Conservation (phyloP, 1,284 basidiomycete genomes). For the Afroboletus lepidellus region DNA sequence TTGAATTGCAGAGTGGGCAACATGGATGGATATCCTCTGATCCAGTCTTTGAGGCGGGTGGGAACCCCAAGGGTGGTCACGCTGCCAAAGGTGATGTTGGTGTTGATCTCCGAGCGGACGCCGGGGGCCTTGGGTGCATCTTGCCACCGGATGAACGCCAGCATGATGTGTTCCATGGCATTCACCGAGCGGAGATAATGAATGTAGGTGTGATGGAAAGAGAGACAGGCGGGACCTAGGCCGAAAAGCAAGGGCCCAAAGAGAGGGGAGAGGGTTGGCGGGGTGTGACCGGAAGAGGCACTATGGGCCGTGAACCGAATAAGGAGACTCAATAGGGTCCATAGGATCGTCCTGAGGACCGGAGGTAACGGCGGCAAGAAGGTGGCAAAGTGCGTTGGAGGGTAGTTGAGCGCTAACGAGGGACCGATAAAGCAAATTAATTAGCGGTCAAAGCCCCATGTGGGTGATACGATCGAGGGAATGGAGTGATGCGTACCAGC, state of each 20-base stretch:
- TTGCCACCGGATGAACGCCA: conserved; percentile 82
- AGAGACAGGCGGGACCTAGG: conserved; percentile 56
- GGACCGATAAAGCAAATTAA: conserved; percentile 22
- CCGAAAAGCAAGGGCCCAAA: conserved; percentile 87
- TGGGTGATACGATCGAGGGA: conserved; percentile 20
- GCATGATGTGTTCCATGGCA: conserved; percentile 85
- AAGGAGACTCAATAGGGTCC: conserved; percentile 71
- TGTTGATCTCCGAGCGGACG: conserved; percentile 32
- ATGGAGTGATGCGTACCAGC: conserved; percentile 51
- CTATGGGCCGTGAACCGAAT: conserved; percentile 80
- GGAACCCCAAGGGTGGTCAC: conserved; percentile 66
- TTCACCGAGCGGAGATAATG: conserved; percentile 79
- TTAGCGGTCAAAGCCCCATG: conserved; percentile 22
- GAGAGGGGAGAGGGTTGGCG: conserved; percentile 81
- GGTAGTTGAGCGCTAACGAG: conserved; percentile 55
- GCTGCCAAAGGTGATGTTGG: conserved; percentile 40
- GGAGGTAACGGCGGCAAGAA: conserved; percentile 57
- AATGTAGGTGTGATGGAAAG: conserved; percentile 77
- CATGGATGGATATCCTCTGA: conserved; percentile 78
- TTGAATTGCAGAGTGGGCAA: conserved; percentile 41
- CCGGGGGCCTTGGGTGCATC: conserved; percentile 46
- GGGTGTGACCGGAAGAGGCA: conserved; percentile 77
- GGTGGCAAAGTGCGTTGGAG: conserved; percentile 63
- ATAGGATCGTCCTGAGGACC: conserved; percentile 57
- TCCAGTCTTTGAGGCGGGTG: conserved; percentile 80